Evolutionary conservation across 805 yeast species (phyloP).

Genomic region (Hanseniaspora taiwanica): DNA sequence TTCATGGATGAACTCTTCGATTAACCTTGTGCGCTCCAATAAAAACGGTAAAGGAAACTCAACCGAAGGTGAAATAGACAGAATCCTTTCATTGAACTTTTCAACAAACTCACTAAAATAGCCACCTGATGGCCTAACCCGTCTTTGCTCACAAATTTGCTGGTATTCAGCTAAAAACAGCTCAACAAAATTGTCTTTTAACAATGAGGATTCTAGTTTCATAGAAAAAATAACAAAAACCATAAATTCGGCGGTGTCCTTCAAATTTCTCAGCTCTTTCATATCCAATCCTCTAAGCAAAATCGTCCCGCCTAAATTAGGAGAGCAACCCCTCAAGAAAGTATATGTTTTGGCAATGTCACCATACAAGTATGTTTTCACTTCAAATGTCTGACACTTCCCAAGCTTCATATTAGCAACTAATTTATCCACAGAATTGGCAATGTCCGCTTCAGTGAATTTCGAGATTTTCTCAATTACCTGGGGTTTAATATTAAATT

Average conservation of each 20-base stretch:
- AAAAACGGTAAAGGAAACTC: constrained; percentile 58
- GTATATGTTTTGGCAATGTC: constrained; percentile 55
- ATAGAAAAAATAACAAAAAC: constrained; percentile 67
- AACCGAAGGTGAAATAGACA: constrained; percentile 82
- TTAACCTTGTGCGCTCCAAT: constrained; percentile 37
- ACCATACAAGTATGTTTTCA: constrained; percentile 47
- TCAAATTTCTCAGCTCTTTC: constrained; percentile 48
- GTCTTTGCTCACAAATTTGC: constrained; percentile 7
- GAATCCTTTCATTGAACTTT: constrained; percentile 34
- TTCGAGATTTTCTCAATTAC: constrained; percentile 69
- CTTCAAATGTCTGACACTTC: constrained; percentile 56
- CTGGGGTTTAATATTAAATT: constrained; percentile 66
- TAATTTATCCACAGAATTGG: constrained; percentile 73
- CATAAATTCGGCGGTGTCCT: constrained; percentile 70
- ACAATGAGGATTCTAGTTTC: constrained; percentile 61
- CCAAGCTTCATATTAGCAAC: constrained; percentile 67
- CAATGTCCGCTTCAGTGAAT: constrained; percentile 72
- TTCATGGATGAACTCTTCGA: constrained; percentile 30
- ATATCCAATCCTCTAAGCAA: constrained; percentile 68
- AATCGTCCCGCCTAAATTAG: constrained; percentile 70
- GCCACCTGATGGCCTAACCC: constrained; percentile 12
- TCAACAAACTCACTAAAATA: constrained; percentile 28
- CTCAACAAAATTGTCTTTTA: constrained; percentile 56
- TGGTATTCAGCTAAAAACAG: constrained; percentile 29
- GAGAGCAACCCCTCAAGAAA: constrained; percentile 66